These are phyloP conservation scores for Sporisorium exsertum DNA, from an alignment of 1,284 basidiomycete genomes.

Conservation along the genomic window DNA sequence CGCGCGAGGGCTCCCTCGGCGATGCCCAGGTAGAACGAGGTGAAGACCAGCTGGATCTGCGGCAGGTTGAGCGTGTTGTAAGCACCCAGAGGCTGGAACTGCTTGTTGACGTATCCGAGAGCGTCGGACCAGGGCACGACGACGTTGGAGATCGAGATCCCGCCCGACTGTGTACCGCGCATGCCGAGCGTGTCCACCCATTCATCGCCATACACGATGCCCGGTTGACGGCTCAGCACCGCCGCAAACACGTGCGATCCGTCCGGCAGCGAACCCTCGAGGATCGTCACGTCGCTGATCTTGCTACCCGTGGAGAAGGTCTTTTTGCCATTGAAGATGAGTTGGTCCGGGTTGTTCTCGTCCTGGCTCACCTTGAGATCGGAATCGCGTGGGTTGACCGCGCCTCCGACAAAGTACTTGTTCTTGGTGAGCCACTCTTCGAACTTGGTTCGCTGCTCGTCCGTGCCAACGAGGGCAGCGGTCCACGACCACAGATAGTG, in stretches of 20 bases:
- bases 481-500: conserved; percentile 65
- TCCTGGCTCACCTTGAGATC: conserved; percentile 62
- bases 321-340: conserved; percentile 68
- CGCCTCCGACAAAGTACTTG: conserved; percentile 65
- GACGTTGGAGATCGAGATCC: conserved; percentile 64
- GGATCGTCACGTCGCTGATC: conserved; percentile 68
- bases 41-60: conserved; percentile 68
- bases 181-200: conserved; percentile 70
- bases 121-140: conserved; percentile 61
- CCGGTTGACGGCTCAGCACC: conserved; percentile 61
- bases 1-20: conserved; percentile 66
- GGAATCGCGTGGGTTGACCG: conserved; percentile 69
- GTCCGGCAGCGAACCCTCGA: conserved; percentile 63
- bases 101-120: conserved; percentile 55
- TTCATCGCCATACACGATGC: conserved; percentile 68
- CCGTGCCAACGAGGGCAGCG: conserved; percentile 61
- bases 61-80: conserved; percentile 69
- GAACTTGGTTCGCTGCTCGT: conserved; percentile 54
- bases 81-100: conserved; percentile 61
- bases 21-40: conserved; percentile 69
- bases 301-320: conserved; percentile 68
- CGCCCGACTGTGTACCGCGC: conserved; percentile 66
- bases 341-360: conserved; percentile 47
- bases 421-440: conserved; percentile 57
- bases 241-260: conserved; percentile 66